These are phyloP conservation scores for Debaryomycetaceae sp. DNA, from an alignment of 1,139 yeast genomes.

Conservation along the genomic window DNA sequence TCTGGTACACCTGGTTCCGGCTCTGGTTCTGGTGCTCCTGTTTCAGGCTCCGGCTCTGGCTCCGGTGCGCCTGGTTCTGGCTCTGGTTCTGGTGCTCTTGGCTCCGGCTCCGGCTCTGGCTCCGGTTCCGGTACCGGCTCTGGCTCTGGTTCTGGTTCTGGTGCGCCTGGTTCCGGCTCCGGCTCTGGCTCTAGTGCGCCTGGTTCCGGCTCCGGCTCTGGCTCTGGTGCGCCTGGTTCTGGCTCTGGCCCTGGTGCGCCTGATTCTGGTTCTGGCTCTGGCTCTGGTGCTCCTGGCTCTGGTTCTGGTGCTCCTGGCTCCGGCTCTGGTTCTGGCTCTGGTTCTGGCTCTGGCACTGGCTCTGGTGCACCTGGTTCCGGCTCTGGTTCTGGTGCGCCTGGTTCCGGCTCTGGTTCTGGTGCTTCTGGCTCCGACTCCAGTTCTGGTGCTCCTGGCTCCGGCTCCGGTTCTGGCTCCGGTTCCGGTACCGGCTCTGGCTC, in stretches of 20 bases:
- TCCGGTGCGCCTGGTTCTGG: constrained; percentile 15
- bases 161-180: constrained; percentile 8
- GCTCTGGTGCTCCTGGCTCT: constrained; percentile 17
- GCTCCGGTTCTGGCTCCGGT: constrained; percentile 11
- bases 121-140: constrained; percentile 15
- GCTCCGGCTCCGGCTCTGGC: constrained; percentile 12
- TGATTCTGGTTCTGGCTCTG: constrained; percentile 5
- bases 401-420: constrained; percentile 5
- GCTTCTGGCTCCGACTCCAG: constrained; percentile 19
- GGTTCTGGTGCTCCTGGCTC: constrained; percentile 15
- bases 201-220: constrained; percentile 6
- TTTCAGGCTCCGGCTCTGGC: constrained; percentile 19
- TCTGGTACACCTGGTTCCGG: constrained; percentile 8
- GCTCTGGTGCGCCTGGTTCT: constrained; percentile 9
- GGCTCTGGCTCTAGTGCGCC: constrained; percentile 8
- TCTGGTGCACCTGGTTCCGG: constrained; percentile 9
- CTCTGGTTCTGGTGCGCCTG: constrained; percentile 7
- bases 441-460: constrained; percentile 14
- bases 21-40: constrained; percentile 7
- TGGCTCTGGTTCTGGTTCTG: constrained; percentile 10
- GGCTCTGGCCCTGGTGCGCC: constrained; percentile 6
- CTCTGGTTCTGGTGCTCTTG: constrained; percentile 8
- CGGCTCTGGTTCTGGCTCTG: constrained; percentile 8
- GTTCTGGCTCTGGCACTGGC: constrained; percentile 6
- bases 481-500: constrained; percentile 10